Percentiles rank a stretch among this genome's conserved stretches.
phyloP scores from a whole-genome alignment of 192 early-diverging fungal species.

The Spizellomyces punctatus region DNA sequence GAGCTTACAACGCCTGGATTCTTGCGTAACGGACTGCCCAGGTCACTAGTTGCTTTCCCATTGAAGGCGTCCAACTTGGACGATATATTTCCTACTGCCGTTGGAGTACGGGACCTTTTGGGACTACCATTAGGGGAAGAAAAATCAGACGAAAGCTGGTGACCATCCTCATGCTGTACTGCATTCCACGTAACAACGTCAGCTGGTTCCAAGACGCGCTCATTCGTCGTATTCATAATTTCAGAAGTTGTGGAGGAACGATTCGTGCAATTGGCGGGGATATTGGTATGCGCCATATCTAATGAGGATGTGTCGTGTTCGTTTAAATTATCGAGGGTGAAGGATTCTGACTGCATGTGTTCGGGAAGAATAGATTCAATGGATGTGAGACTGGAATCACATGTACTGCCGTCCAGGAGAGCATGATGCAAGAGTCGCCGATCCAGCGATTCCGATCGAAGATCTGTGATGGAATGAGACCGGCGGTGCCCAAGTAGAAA shows the following conservation, averaged over 20 bases:
- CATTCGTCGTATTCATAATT: not conserved
- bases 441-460: slow-evolving; percentile 15
- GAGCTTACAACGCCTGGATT: not conserved
- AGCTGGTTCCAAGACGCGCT: slow-evolving; percentile 3
- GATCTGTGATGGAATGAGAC: slow-evolving; percentile 19
- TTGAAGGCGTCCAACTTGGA: not conserved
- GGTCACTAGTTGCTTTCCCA: not conserved
- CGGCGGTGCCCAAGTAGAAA: too few relatives aligned
- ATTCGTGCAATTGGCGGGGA: too few relatives aligned
- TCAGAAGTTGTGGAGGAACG: too few relatives aligned
- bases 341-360: too few relatives aligned
- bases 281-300: too few relatives aligned
- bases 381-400: slow-evolving; percentile 4
- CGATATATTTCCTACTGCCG: not conserved
- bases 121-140: not conserved
- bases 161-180: slow-evolving; percentile 3
- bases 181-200: slow-evolving; percentile 29
- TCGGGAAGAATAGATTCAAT: too few relatives aligned
- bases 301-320: too few relatives aligned
- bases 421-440: not conserved
- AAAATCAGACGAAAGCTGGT: not conserved
- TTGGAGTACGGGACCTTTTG: not conserved
- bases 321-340: too few relatives aligned
- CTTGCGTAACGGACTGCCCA: not conserved
- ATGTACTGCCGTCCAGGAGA: not conserved